phyloP scores from a whole-genome alignment of 75 land plant species.

The Cunninghamia lanceolata region DNA sequence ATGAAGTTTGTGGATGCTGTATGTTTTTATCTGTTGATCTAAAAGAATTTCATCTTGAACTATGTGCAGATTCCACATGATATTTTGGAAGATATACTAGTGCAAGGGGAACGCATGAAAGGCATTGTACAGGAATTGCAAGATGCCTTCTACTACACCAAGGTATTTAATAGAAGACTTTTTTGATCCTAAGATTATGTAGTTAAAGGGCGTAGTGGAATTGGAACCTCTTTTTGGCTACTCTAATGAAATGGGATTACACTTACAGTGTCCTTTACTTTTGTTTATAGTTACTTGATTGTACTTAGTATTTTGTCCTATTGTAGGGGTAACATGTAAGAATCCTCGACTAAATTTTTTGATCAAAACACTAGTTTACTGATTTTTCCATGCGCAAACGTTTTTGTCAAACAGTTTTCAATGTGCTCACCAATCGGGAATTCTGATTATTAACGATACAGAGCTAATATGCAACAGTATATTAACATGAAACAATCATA shows the following conservation, averaged over 20 bases:
- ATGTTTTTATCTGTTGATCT: neutral
- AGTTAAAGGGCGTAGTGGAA: neutral
- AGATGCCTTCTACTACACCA: conserved; percentile 75
- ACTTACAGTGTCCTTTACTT: neutral
- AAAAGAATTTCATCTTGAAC: neutral
- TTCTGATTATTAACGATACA: too few relatives aligned
- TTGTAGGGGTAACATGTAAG: too few relatives aligned
- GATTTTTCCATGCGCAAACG: too few relatives aligned
- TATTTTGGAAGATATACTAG: conserved; percentile 77
- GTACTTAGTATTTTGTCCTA: too few relatives aligned
- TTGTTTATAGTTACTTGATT: neutral
- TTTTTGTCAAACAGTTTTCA: too few relatives aligned
- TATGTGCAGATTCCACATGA: conserved; percentile 76
- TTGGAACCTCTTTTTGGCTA: neutral
- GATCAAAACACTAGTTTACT: too few relatives aligned
- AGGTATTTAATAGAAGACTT: conserved; percentile 25
- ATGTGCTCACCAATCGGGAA: too few relatives aligned
- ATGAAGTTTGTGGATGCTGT: neutral
- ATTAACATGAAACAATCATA: too few relatives aligned
- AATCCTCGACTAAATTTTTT: too few relatives aligned
- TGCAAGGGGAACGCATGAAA: conserved; percentile 87
- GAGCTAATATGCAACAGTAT: too few relatives aligned
- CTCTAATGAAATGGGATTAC: neutral
- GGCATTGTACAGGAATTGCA: conserved; percentile 82
- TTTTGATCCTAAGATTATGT: neutral